Percentiles rank a stretch among this genome's conserved stretches.
Evolutionary conservation across 1,284 basidiomycete species (phyloP).

Genomic region (Irpex lacteus): DNA sequence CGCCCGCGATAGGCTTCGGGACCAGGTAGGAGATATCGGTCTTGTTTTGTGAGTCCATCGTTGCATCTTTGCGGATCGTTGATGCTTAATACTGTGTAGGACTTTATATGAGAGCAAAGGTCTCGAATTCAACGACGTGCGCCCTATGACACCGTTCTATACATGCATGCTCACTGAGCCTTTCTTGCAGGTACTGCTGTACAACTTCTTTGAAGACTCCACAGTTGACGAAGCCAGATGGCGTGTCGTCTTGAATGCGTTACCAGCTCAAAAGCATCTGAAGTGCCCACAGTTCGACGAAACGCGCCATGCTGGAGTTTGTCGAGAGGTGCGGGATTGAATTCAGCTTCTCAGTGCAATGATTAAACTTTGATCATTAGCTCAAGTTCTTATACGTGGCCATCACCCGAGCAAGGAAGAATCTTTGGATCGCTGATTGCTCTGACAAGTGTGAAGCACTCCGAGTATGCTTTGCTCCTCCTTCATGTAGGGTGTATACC

Average conservation of each 20-base stretch:
- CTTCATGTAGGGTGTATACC: not conserved
- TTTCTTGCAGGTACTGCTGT: slow-evolving; percentile 55
- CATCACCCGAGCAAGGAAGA: slow-evolving; percentile 64
- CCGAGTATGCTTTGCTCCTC: slow-evolving; percentile 38
- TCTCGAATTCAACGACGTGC: slow-evolving; percentile 69
- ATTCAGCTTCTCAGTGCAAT: not conserved
- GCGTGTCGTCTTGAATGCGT: slow-evolving; percentile 54
- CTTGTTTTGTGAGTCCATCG: slow-evolving; percentile 52
- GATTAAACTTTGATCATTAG: slow-evolving; percentile 29
- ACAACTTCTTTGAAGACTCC: slow-evolving; percentile 71
- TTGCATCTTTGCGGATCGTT: not conserved
- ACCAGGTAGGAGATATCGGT: slow-evolving; percentile 58
- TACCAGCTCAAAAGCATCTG: slow-evolving; percentile 20
- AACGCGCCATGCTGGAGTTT: slow-evolving; percentile 53
- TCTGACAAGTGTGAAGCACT: slow-evolving; percentile 57
- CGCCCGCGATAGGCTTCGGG: slow-evolving; percentile 46
- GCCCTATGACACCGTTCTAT: slow-evolving; percentile 12
- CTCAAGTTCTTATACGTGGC: slow-evolving; percentile 70
- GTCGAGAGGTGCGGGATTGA: slow-evolving; percentile 46
- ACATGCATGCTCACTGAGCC: too few relatives aligned
- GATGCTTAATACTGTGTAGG: slow-evolving; percentile 31
- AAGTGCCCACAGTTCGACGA: slow-evolving; percentile 45
- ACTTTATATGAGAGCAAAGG: slow-evolving; percentile 76
- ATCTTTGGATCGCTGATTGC: slow-evolving; percentile 64
- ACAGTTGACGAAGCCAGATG: slow-evolving; percentile 47